phyloP scores from a whole-genome alignment of 1,284 basidiomycete species.

The Trametes pubescens region DNA sequence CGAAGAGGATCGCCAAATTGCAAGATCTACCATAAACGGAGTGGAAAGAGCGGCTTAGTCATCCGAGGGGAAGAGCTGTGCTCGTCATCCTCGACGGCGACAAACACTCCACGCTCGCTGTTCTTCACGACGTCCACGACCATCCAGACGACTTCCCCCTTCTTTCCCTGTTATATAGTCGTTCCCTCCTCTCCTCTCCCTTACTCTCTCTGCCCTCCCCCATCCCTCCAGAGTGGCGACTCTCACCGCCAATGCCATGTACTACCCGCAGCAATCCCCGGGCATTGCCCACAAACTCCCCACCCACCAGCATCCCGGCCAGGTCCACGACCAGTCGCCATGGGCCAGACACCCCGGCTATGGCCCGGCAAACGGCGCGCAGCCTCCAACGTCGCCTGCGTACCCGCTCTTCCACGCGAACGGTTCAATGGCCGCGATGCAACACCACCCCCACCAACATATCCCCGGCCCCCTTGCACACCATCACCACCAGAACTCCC shows the following conservation, averaged over 20 bases:
- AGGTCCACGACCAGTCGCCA: conserved; percentile 67
- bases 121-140: conserved; percentile 43
- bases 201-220: conserved; percentile 11
- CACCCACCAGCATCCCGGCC: conserved; percentile 52
- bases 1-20: too few relatives aligned
- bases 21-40: conserved; percentile 16
- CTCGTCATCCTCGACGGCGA: conserved; percentile 42
- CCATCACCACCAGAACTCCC: conserved; percentile 76
- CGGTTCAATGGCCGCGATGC: conserved; percentile 56
- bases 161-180: conserved; percentile 32
- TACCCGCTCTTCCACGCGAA: conserved; percentile 77
- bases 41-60: conserved; percentile 32
- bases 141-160: conserved; percentile 29
- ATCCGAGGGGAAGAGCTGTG: conserved; percentile 31
- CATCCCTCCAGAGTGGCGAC: conserved; percentile 34
- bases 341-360: conserved; percentile 71
- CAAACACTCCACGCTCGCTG: conserved; percentile 42
- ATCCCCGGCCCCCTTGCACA: conserved; percentile 54
- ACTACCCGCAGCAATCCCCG: conserved; percentile 82
- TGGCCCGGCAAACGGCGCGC: conserved; percentile 64
- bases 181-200: conserved; percentile 24
- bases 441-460: conserved; percentile 64
- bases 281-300: conserved; percentile 78
- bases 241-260: conserved; percentile 64
- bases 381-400: conserved; percentile 72